Evolutionary conservation across 1,284 basidiomycete species (phyloP), one percentile per base, ranked within the genome.

Genomic region (Irpex lacteus): DNA sequence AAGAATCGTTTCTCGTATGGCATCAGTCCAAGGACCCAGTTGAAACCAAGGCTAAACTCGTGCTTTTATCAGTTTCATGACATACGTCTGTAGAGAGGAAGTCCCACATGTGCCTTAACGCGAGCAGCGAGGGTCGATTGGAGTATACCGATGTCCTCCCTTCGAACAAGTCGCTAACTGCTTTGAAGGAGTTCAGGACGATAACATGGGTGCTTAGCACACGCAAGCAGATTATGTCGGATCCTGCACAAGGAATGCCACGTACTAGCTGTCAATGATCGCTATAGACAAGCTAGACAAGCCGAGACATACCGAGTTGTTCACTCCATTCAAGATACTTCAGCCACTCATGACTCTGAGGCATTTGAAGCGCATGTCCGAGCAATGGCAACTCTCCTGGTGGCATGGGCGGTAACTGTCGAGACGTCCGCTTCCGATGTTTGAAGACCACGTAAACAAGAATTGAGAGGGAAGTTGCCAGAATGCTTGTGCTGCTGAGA

Each of bases 101-200:
- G 50, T 40, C 72, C 60, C 63, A 78, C 77, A 81, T 64, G 18
- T 77, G 68, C 19, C 72, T 52, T 68, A 80, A 32, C 67, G 70
- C 78, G 4, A 73, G 66, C 50, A 75, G 60, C 8, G 60, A 36
- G 0, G 79, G 79, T n/a, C 81, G 74, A 67, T 73, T 72, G 72
- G 77, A 63, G 52, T 72, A 72, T 2, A 70, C 68, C 5, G 65
- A 60, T 1, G 80, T 79, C 26, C 78, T 74, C 60, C 75, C 79
- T 21, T 81, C 80, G 21, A 82, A 73, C 15, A 83, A 70, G 5
- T 79, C 81, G 11, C 67, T 72, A 2, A 73, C 77, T 9, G 75
- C 68, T 49, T 75, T 70, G 9, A 75, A 60, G 0, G 78, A 77
- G 65, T 80, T 80, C 3, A 81, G 66, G 13, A 82, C 67, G 56